These are phyloP conservation scores for Yarrowia divulgata DNA, from an alignment of 805 yeast genomes.

Conservation along the genomic window DNA sequence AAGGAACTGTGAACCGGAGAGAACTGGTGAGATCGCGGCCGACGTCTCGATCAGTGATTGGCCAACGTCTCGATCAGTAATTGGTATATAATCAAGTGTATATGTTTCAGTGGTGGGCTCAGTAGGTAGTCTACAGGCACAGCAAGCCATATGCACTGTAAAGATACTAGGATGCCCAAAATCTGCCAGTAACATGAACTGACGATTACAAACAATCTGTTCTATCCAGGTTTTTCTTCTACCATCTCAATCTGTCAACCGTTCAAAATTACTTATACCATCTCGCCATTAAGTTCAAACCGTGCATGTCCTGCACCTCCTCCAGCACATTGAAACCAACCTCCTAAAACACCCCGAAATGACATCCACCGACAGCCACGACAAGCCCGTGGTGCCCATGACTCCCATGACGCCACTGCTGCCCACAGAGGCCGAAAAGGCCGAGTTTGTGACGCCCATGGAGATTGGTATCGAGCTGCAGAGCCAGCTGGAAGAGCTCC, in stretches of 20 bases:
- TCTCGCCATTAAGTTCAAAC: background rate
- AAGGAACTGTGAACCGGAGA: no score
- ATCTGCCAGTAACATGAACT: no score
- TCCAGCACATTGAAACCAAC: background rate
- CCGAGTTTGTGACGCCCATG: conserved; percentile 36
- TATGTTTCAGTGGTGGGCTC: background rate
- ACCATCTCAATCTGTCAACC: no score
- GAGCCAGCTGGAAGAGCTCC: conserved; percentile 29
- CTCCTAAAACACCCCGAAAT: background rate
- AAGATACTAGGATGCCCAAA: no score
- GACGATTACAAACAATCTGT: background rate
- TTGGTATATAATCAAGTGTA: conserved; percentile 1
- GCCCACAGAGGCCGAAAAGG: conserved; percentile 34
- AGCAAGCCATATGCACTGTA: no score
- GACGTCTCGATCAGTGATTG: background rate
- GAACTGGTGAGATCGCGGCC: no score
- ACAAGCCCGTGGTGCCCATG: conserved; percentile 9
- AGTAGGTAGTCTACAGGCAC: no score
- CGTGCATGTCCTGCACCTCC: background rate
- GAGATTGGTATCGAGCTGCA: conserved; percentile 31
- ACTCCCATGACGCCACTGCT: conserved; percentile 20
- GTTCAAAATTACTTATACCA: no score
- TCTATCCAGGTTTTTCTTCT: no score
- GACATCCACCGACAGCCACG: background rate
- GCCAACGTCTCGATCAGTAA: background rate